A percentile compares a stretch with the other conserved stretches of the same genome.
Evolutionary conservation across 768 basidiomycete species (phyloP).

Genomic region (Austroboletus eburneus): DNA sequence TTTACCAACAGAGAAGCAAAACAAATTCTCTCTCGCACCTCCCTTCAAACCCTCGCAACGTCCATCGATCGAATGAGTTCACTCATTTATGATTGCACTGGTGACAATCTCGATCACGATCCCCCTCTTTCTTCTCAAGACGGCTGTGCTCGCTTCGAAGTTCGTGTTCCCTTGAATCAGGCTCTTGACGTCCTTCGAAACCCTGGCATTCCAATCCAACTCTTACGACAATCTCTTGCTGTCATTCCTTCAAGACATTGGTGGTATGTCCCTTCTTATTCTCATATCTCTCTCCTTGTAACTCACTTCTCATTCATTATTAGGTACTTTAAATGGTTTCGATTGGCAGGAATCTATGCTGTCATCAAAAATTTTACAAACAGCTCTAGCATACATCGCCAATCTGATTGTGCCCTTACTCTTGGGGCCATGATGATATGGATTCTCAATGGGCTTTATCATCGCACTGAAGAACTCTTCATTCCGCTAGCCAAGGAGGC

Average conservation of each 20-base stretch:
- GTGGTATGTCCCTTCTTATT: not conserved
- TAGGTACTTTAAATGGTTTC: not conserved
- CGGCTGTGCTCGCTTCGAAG: not conserved
- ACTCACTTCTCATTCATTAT: no score
- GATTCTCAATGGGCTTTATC: not conserved
- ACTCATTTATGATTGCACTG: not conserved
- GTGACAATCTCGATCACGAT: not conserved
- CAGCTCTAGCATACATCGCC: not conserved
- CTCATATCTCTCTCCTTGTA: no score
- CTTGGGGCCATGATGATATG: not conserved
- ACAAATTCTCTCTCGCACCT: not conserved
- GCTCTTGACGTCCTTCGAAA: not conserved
- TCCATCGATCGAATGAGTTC: not conserved
- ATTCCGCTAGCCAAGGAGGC: not conserved
- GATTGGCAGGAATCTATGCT: not conserved
- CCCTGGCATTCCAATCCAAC: not conserved
- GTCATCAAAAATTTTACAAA: not conserved
- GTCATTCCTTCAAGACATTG: not conserved
- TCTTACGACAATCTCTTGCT: not conserved
- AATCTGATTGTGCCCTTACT: not conserved
- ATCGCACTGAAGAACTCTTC: not conserved
- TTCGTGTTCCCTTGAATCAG: not conserved
- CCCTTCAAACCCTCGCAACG: not conserved
- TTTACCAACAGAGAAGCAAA: not conserved
- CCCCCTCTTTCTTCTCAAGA: not conserved